Evolutionary conservation across 2,329 filamentous ascomycete genomes (phyloP).

Genomic region (Hirsutella minnesotensis): DNA sequence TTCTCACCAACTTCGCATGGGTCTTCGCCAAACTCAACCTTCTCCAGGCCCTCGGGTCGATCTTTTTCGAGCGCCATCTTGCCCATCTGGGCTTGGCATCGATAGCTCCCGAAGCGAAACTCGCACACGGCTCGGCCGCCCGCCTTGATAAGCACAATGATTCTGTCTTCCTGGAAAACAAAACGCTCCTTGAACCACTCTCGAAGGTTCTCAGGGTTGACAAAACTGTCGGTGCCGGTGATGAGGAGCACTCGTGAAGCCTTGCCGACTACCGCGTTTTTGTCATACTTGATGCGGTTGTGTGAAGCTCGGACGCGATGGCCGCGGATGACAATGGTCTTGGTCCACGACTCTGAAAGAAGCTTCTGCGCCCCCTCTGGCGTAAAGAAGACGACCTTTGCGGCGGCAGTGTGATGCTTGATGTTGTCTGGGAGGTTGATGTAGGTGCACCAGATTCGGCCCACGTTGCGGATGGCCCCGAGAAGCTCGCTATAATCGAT

Average conservation of each 20-base stretch:
- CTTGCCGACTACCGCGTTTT: slow-evolving; percentile 14
- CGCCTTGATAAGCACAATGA: slow-evolving; percentile 19
- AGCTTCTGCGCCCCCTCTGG: slow-evolving; percentile 23
- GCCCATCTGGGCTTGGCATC: slow-evolving; percentile 41
- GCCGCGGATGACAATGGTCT: slow-evolving; percentile 23
- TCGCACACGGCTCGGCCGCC: slow-evolving; percentile 25
- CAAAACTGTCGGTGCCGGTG: slow-evolving; percentile 29
- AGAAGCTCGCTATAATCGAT: slow-evolving; percentile 33
- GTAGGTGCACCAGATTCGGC: slow-evolving; percentile 38
- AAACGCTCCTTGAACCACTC: slow-evolving; percentile 30
- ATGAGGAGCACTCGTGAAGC: slow-evolving; percentile 39
- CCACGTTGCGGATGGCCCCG: slow-evolving; percentile 27
- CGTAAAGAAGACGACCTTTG: slow-evolving; percentile 38
- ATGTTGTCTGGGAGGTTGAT: slow-evolving; percentile 35
- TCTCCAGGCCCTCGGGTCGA: slow-evolving; percentile 19
- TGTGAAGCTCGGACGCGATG: slow-evolving; percentile 25
- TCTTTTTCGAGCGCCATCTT: slow-evolving; percentile 26
- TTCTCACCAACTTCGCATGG: slow-evolving; percentile 25
- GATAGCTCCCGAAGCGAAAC: slow-evolving; percentile 42
- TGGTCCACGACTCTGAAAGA: slow-evolving; percentile 10
- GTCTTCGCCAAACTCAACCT: slow-evolving; percentile 25
- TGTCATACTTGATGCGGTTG: slow-evolving; percentile 35
- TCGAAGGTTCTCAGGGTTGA: slow-evolving; percentile 28
- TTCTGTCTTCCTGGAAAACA: slow-evolving; percentile 33
- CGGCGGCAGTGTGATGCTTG: slow-evolving; percentile 26